Conservation (phyloP, 2,329 filamentous ascomycete species). For the Aspergillus flavus region DNA sequence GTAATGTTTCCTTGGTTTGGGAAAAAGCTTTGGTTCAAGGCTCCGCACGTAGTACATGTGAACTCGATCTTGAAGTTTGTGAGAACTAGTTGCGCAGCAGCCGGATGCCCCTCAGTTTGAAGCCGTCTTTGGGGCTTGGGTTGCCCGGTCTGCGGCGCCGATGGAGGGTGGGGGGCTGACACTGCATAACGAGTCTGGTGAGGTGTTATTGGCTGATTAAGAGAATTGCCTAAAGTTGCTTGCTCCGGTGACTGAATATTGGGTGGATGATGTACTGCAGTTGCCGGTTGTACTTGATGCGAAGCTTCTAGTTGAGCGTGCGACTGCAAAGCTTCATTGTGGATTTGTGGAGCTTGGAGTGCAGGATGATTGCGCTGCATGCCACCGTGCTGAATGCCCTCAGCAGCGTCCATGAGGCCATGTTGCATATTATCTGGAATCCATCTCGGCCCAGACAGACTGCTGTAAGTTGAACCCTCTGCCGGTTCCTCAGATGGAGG, state of each 20-base stretch:
- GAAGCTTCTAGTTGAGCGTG: slow-evolving; percentile 16
- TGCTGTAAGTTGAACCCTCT: slow-evolving; percentile 30
- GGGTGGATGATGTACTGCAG: slow-evolving; percentile 20
- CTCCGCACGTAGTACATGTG: slow-evolving; percentile 41
- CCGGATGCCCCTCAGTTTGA: slow-evolving; percentile 28
- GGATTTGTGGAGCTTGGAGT: slow-evolving; percentile 21
- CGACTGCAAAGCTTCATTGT: slow-evolving; percentile 24
- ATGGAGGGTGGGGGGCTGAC: slow-evolving; percentile 21
- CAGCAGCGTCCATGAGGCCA: slow-evolving; percentile 28
- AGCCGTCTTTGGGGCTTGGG: slow-evolving; percentile 28
- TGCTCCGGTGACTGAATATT: slow-evolving; percentile 28
- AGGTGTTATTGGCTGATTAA: slow-evolving; percentile 26
- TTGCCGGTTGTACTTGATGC: slow-evolving; percentile 19
- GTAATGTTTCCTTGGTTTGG: slow-evolving; percentile 41
- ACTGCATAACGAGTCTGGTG: slow-evolving; percentile 28
- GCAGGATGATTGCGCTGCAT: slow-evolving; percentile 23
- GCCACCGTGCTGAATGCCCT: slow-evolving; percentile 27
- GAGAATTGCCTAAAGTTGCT: slow-evolving; percentile 23
- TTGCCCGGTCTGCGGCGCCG: slow-evolving; percentile 22
- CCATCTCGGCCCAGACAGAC: slow-evolving; percentile 37
- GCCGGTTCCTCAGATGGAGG: slow-evolving; percentile 28
- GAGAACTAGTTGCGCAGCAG: slow-evolving; percentile 33
- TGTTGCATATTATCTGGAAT: slow-evolving; percentile 32
- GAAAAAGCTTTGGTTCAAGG: slow-evolving; percentile 42
- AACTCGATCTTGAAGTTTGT: slow-evolving; percentile 46